Percentiles rank a stretch among this genome's conserved stretches.
Evolutionary conservation across 495 filamentous ascomycete species (phyloP).

Genomic region (Hyaloscypha hepaticicola): DNA sequence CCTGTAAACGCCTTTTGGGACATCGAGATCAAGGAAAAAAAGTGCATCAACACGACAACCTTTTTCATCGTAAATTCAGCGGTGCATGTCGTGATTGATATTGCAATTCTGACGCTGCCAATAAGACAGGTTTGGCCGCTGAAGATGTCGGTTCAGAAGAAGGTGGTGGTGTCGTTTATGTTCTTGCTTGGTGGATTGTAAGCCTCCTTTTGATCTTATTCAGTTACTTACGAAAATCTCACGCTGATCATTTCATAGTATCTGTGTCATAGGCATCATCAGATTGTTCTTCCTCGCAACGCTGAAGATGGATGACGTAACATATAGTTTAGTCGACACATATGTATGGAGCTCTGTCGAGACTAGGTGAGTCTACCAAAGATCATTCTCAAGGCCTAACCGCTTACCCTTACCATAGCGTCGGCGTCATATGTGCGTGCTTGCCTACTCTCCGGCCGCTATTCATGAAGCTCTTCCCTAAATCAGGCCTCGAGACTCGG

Average conservation of each 20-base stretch:
- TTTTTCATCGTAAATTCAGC: neutral
- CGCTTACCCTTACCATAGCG: neutral
- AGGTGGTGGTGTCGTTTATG: neutral
- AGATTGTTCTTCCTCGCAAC: neutral
- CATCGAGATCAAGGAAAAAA: neutral
- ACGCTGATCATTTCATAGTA: neutral
- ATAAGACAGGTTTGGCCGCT: neutral
- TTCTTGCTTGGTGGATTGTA: neutral
- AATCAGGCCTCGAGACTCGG: neutral
- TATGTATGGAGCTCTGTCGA: neutral
- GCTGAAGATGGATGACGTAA: neutral
- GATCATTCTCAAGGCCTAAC: neutral
- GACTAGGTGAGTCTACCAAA: neutral
- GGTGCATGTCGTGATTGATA: neutral
- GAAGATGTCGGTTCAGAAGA: neutral
- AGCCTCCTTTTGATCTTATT: neutral
- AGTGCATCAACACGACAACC: neutral
- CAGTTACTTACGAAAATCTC: neutral
- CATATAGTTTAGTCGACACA: neutral
- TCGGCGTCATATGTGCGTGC: neutral
- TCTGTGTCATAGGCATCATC: neutral
- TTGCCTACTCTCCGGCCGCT: neutral
- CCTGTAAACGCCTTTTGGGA: neutral
- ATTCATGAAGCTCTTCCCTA: neutral
- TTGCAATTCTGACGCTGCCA: neutral